Percentiles rank a stretch among this genome's conserved stretches.
Evolutionary conservation across 306 rosid species (phyloP).

Genomic region (Nissolia schottii): DNA sequence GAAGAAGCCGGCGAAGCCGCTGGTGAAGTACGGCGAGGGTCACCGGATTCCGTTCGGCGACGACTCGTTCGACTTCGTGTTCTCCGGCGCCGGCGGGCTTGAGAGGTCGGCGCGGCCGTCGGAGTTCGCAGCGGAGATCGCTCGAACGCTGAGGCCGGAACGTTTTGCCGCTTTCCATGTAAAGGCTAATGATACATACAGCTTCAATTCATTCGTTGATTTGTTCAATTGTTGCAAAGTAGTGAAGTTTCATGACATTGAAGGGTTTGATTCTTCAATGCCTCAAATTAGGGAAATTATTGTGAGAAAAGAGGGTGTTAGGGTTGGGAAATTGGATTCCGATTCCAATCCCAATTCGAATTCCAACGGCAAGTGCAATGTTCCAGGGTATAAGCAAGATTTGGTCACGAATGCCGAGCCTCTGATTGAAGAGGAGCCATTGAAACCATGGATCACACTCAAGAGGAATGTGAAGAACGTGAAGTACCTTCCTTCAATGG

Average conservation of each 20-base stretch:
- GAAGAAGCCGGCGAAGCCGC: constrained; percentile 59
- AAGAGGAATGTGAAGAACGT: constrained; percentile 79
- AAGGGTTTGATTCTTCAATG: constrained; percentile 56
- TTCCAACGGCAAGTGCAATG: constrained; percentile 44
- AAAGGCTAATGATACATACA: constrained; percentile 71
- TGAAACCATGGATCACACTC: constrained; percentile 89
- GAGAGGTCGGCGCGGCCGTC: constrained; percentile 38
- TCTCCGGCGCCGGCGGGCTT: constrained; percentile 53
- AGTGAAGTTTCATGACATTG: constrained; percentile 50
- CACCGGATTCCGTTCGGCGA: constrained; percentile 55
- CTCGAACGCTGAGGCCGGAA: constrained; percentile 74
- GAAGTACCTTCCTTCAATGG: constrained; percentile 72
- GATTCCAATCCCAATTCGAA: neutral
- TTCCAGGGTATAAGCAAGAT: constrained; percentile 54
- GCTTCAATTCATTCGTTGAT: constrained; percentile 77
- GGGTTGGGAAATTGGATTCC: neutral
- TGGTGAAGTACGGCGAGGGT: constrained; percentile 55
- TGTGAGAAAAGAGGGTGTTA: constrained; percentile 40
- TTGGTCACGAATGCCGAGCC: constrained; percentile 61
- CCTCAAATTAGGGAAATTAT: constrained; percentile 60
- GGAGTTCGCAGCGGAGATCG: constrained; percentile 56
- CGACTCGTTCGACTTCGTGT: constrained; percentile 63
- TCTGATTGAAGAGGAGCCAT: constrained; percentile 63
- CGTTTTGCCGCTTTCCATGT: constrained; percentile 84
- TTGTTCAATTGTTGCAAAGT: constrained; percentile 71